Evolutionary conservation across 75 land plant genomes (phyloP).

Genomic region (Pinus albicaulis): DNA sequence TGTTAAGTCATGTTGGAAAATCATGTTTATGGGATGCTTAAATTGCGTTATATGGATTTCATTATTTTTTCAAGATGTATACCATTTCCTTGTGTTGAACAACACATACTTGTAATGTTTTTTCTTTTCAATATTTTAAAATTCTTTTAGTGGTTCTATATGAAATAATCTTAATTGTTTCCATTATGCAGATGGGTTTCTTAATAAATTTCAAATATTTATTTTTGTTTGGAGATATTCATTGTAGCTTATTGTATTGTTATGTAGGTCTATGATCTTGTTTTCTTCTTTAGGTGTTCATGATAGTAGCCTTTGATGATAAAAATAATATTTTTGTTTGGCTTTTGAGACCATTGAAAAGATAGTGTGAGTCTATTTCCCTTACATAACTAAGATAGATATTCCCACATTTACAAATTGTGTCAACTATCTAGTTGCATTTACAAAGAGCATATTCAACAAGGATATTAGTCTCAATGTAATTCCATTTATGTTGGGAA

Average conservation of each 20-base stretch:
- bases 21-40: slow-evolving; percentile 64
- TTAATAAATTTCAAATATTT: neutral
- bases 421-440: slow-evolving; percentile 72
- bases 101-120: neutral
- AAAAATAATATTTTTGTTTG: slow-evolving; percentile 65
- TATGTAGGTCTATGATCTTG: slow-evolving; percentile 1
- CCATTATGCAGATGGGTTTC: neutral
- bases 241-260: neutral
- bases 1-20: slow-evolving; percentile 90
- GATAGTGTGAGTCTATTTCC: slow-evolving; percentile 80
- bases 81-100: neutral
- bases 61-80: neutral
- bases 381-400: slow-evolving; percentile 85
- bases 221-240: neutral
- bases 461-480: slow-evolving; percentile 84
- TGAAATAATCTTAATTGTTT: neutral
- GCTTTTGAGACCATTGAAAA: slow-evolving; percentile 93
- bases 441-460: slow-evolving; percentile 69
- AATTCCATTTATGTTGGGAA: slow-evolving; percentile 82
- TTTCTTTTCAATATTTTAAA: neutral
- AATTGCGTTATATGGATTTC: neutral
- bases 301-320: slow-evolving; percentile 70
- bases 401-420: slow-evolving; percentile 75
- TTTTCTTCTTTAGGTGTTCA: slow-evolving; percentile 54
- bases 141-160: neutral